These are phyloP conservation scores for Penicillium waksmanii DNA, from an alignment of 495 filamentous ascomycete genomes.

Conservation along the genomic window DNA sequence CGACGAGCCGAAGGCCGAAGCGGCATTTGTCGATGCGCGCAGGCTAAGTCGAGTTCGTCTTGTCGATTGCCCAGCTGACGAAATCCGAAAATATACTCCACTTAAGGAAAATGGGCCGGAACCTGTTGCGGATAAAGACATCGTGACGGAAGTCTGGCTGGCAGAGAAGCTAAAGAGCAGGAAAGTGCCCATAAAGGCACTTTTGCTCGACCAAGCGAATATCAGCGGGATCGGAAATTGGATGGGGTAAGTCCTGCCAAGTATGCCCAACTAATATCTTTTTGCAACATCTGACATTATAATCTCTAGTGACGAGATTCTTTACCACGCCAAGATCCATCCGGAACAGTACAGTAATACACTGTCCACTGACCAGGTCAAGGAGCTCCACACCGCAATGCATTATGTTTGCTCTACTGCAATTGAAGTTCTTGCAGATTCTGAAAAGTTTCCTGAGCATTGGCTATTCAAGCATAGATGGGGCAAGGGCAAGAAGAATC, in stretches of 20 bases:
- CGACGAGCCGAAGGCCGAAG: slow-evolving; percentile 62
- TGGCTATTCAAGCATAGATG: slow-evolving; percentile 94
- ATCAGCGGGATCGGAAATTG: slow-evolving; percentile 96
- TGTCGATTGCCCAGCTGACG: slow-evolving; percentile 74
- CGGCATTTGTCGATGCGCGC: slow-evolving; percentile 82
- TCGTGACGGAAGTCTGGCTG: slow-evolving; percentile 75
- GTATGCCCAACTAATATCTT: neutral
- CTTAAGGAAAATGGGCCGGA: slow-evolving; percentile 92
- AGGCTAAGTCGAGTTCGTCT: slow-evolving; percentile 78
- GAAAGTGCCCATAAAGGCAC: slow-evolving; percentile 81
- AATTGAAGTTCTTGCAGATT: slow-evolving; percentile 79
- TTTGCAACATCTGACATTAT: slow-evolving; percentile 16
- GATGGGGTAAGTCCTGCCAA: slow-evolving; percentile 68
- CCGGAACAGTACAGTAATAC: slow-evolving; percentile 91
- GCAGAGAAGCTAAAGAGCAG: slow-evolving; percentile 68
- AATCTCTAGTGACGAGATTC: slow-evolving; percentile 71
- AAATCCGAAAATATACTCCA: slow-evolving; percentile 77
- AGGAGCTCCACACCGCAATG: slow-evolving; percentile 71
- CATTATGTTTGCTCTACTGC: slow-evolving; percentile 78
- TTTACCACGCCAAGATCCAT: slow-evolving; percentile 86
- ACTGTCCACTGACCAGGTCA: slow-evolving; percentile 71
- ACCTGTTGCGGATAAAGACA: slow-evolving; percentile 79
- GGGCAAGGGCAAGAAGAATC: slow-evolving; percentile 85
- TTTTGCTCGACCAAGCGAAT: slow-evolving; percentile 85
- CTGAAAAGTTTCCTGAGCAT: slow-evolving; percentile 78